Evolutionary conservation across 441 rosid genomes (phyloP).

Genomic region (Syzygium malaccense): DNA sequence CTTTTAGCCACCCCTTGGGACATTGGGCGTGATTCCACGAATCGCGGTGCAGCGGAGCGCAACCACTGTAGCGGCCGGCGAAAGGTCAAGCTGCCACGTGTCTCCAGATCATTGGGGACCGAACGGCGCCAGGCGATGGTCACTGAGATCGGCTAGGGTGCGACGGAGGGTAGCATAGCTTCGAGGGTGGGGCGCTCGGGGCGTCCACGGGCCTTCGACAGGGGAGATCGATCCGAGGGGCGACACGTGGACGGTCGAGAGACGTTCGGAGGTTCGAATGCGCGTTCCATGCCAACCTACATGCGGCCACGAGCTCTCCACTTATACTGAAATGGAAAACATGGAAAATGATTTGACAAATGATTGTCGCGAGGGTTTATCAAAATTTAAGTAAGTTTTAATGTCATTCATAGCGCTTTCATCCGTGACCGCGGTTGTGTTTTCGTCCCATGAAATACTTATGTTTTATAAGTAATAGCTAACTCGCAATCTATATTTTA

Average conservation of each 20-base stretch:
- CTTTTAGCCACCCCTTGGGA: slow-evolving; percentile 6
- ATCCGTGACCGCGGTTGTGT: not conserved
- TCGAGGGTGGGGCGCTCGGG: not conserved
- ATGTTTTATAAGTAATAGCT: not conserved
- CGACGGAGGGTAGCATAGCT: not conserved
- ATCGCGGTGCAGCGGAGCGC: slow-evolving; percentile 1
- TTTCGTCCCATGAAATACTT: not conserved
- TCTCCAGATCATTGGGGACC: not conserved
- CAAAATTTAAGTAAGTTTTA: not conserved
- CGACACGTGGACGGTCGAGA: slow-evolving; percentile 7
- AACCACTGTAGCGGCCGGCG: not conserved
- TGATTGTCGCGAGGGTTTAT: not conserved
- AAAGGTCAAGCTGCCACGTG: rapidly evolving
- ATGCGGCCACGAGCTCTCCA: not conserved
- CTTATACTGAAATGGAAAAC: not conserved
- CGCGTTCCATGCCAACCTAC: not conserved
- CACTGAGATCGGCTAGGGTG: not conserved
- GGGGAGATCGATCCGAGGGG: not conserved
- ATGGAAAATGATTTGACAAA: not conserved
- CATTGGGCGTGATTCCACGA: not conserved
- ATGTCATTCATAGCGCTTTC: rapidly evolving
- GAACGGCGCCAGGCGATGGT: not conserved
- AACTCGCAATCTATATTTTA: not conserved
- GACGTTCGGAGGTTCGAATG: not conserved
- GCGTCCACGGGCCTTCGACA: slow-evolving; percentile 6